phyloP scores from a whole-genome alignment of 1,284 basidiomycete species.

The Apiotrichum laibachii region DNA sequence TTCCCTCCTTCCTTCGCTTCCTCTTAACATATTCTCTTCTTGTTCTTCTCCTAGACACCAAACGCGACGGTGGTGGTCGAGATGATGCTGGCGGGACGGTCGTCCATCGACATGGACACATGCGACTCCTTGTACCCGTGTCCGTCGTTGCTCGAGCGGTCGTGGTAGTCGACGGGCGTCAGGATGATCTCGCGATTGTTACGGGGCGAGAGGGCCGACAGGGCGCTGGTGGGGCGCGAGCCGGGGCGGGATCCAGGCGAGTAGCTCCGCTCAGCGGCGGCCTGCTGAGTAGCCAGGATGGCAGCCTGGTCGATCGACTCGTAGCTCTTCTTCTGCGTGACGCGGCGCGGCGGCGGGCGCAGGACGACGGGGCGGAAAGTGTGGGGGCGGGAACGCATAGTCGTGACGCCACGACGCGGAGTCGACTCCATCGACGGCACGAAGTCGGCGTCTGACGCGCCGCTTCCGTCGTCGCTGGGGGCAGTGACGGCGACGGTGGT shows the following conservation, averaged over 20 bases:
- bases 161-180: slow-evolving; percentile 11
- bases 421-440: background rate
- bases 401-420: background rate
- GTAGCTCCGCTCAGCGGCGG: background rate
- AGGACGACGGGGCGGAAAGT: slow-evolving; percentile 20
- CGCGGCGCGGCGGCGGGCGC: slow-evolving; percentile 22
- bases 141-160: slow-evolving; percentile 2
- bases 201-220: background rate
- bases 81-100: slow-evolving; percentile 10
- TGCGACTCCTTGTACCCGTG: slow-evolving; percentile 3
- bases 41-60: background rate
- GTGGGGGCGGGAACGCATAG: background rate
- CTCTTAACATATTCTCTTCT: too few species aligned
- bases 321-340: slow-evolving; percentile 25
- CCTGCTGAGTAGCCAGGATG: too few species aligned
- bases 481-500: slow-evolving; percentile 3
- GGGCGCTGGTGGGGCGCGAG: too few species aligned
- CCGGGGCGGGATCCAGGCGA: background rate
- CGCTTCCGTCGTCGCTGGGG: slow-evolving; percentile 4
- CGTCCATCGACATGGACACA: slow-evolving; percentile 4
- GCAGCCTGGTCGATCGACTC: slow-evolving; percentile 11
- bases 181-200: slow-evolving; percentile 12
- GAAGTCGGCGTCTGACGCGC: background rate
- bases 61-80: slow-evolving; percentile 18
- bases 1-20: too few species aligned